Evolutionary conservation across 1,284 basidiomycete species (phyloP), one percentile per base, ranked within the genome.

Genomic region (Porodaedalea pini): DNA sequence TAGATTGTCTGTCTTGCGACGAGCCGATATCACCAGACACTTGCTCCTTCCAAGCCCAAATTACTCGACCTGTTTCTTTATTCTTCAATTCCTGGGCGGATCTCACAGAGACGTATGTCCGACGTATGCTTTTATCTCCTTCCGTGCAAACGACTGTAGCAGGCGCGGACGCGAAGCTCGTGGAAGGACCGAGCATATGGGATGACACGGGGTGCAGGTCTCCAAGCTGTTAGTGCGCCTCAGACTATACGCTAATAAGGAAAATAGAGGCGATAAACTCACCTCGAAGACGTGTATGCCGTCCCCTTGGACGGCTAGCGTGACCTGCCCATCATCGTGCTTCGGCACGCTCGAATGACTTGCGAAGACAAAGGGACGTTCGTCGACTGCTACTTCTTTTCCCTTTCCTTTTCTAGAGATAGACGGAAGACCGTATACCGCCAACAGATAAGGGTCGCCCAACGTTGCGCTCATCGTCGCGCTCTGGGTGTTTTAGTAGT

Each of bases 261-360:
- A 3, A 45, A 57, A 32, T 47, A 52, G 29, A n/a, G 6, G 36
- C 11, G n/a, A 34, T n/a, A 21, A 19, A 73, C 81, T 68, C 67
- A 89, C 87, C 67, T 90, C 84, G 55, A 87, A 69, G 50, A 90
- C 67, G 70, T 90, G 85, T 44, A 90, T 71, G 19, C 88, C 88
- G 59, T 90, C 86, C 61, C 78, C 79, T 60, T 87, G 85, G 17
- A 78, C 82, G 13, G 85, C 78, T 59, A 87, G 74, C 1, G 85
- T 84, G 34, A 80, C 82, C 73, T 79, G 78, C 23, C 79, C 78
- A 44, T 83, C 79, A 43, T 74, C 70, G 58, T 71, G 70, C 51
- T 62, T 65, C n/a, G 61, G 64, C 29, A 69, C 66, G 51, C 69
- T 71, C 62, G 71, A 73, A 60, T 78, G 69, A 6, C 71, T 72